Evolutionary conservation across 305 asterid species (phyloP).

Genomic region (Fraxinus floribunda): DNA sequence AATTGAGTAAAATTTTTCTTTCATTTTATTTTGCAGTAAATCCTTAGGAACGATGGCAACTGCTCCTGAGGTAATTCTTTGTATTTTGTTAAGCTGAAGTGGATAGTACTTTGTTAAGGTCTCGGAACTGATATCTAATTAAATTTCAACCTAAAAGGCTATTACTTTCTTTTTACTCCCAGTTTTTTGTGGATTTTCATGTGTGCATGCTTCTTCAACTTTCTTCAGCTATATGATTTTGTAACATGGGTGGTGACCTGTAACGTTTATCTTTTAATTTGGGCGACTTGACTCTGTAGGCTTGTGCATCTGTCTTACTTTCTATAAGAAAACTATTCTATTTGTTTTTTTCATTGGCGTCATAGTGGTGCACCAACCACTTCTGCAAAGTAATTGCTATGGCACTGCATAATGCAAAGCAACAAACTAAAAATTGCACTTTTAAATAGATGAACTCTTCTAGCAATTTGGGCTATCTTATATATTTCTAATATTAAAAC

Average conservation of each 20-base stretch:
- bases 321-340: not conserved
- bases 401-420: constrained; percentile 6
- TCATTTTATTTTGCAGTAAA: constrained; percentile 38
- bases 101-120: not conserved
- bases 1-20: not conserved
- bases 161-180: not conserved
- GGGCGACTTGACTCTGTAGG: constrained; percentile 3
- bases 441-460: constrained; percentile 3
- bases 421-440: not conserved
- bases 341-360: not conserved
- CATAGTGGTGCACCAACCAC: not conserved
- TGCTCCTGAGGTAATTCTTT: constrained; percentile 38
- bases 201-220: constrained; percentile 9
- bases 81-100: constrained; percentile 18
- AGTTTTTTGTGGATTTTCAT: not conserved
- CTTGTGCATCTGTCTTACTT: constrained; percentile 4
- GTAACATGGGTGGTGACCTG: not conserved
- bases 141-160: not conserved
- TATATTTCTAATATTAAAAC: not conserved
- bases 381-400: not conserved
- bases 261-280: constrained; percentile 18
- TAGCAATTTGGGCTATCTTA: constrained; percentile 3
- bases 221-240: not conserved
- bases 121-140: not conserved
- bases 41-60: constrained; percentile 28